phyloP scores from a whole-genome alignment of 2,329 filamentous ascomycete species.

The Trichoderma sp. region DNA sequence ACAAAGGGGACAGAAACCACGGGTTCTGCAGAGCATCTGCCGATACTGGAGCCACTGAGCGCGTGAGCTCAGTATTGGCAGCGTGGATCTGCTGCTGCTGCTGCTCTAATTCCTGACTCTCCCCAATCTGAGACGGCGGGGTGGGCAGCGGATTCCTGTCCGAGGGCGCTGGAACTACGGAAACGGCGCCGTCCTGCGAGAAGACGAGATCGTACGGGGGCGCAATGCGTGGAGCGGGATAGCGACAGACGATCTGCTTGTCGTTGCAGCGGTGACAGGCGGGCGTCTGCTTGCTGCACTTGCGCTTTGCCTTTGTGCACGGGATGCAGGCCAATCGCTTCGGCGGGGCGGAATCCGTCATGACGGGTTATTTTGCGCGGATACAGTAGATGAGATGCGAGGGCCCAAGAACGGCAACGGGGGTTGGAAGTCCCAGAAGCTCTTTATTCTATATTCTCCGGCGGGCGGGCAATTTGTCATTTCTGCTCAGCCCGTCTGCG shows the following conservation, averaged over 20 bases:
- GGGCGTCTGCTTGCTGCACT: constrained; percentile 14
- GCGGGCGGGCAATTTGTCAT: neutral
- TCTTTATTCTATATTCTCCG: neutral
- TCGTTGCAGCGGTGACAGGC: constrained; percentile 1
- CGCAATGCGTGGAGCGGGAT: constrained; percentile 6
- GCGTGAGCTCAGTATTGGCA: neutral
- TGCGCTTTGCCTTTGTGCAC: constrained; percentile 14
- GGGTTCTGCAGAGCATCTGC: neutral
- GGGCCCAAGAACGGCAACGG: neutral
- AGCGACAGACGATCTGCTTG: constrained; percentile 5
- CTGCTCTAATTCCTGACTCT: neutral
- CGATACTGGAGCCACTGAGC: neutral
- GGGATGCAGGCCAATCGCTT: constrained; percentile 4
- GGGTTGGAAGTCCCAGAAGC: neutral
- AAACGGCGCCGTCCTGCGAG: constrained; percentile 4
- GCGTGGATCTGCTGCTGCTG: neutral
- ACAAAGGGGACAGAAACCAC: neutral
- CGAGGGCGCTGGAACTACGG: neutral
- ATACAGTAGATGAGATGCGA: neutral
- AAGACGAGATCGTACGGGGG: constrained; percentile 17
- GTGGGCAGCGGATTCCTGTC: neutral
- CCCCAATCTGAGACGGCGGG: neutral
- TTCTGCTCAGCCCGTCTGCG: neutral
- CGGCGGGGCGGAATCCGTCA: constrained; percentile 10
- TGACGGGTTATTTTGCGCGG: neutral